Base-by-base conservation (phyloP, 139 green algal genomes). In the Protoeuglena noctilucae region DNA sequence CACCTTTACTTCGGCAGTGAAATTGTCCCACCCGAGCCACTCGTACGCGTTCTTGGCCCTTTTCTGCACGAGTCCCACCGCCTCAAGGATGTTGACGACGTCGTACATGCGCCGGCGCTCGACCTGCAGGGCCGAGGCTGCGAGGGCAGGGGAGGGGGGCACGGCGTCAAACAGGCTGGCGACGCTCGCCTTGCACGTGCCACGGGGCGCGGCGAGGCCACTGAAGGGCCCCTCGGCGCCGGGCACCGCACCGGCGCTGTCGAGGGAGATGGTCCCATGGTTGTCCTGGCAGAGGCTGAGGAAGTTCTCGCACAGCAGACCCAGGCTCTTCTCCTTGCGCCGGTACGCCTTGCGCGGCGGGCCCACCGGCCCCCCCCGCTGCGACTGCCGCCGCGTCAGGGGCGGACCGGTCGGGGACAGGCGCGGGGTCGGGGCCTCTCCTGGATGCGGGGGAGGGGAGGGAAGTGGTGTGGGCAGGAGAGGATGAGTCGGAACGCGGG, bases 71-170 rank as follows among this genome's bases (percentile, higher is more conserved):
- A 87, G 76, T 58, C 82, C 63, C 7, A 88, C 61, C 4, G 64
- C 64, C 61, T 91, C 81, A 27, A 90, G 70, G 19, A 92, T 81
- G 62, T 88, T 90, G 40, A 88, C 78, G 40, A 92, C 79, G 63
- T 92, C 82, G 47, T 92, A 92, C 27, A 92, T 69, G 23, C 82
- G 64, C 39, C 82, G 74, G 19, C 84, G 69, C 26, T 73, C 66
- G 46, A 88, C 79, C 9, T 66, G 63, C 41, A 82, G 64, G 28
- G 28, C 54, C 22, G 56, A 52, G 12, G 73, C 73, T 16, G 70
- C 66, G 27, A 72, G 57, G 28, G 79, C 78, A 14, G 84, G 65
- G 6, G 57, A 62, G 18, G 66, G 28, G 67, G 52, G 3, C 77
- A 54, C 22, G 49, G 30, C 24, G 50, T n/a, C 6, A n/a, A n/a